Percentiles rank a stretch among this genome's conserved stretches.
Evolutionary conservation across 2,329 filamentous ascomycete genomes (phyloP).

Genomic region (Alternaria sp.): DNA sequence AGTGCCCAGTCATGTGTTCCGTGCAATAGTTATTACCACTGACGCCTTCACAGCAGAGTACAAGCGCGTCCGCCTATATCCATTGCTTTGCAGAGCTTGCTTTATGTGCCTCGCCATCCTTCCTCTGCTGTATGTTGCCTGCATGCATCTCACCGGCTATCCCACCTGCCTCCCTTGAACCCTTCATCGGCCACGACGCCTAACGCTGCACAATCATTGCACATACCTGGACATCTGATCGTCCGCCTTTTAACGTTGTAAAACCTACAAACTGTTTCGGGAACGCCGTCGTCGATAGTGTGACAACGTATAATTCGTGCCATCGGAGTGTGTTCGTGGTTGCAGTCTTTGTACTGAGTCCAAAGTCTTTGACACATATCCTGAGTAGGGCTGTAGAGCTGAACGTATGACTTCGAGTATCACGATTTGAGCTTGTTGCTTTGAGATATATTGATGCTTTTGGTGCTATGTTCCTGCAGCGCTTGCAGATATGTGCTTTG

Average conservation of each 20-base stretch:
- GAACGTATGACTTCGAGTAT: neutral
- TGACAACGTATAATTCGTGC: neutral
- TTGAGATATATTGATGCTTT: neutral
- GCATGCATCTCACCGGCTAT: neutral
- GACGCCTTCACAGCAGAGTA: neutral
- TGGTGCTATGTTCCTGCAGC: neutral
- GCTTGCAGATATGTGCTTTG: neutral
- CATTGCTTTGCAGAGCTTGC: neutral
- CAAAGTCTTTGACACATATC: constrained; percentile 3
- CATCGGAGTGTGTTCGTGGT: constrained; percentile 7
- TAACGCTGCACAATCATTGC: neutral
- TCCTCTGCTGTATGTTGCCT: neutral
- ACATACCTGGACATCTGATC: constrained; percentile 5
- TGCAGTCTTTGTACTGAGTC: constrained; percentile 9
- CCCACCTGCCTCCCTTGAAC: constrained; percentile 1
- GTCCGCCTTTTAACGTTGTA: neutral
- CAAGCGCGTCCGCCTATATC: neutral
- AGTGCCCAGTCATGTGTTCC: neutral
- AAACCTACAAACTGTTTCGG: neutral
- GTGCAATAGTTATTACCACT: neutral
- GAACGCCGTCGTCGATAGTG: neutral
- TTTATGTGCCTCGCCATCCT: neutral
- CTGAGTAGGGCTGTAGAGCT: neutral
- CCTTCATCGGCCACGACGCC: constrained; percentile 4
- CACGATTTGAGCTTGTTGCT: neutral